Percentiles rank a stretch among this genome's conserved stretches.
phyloP scores from a whole-genome alignment of 2,329 filamentous ascomycete species.

The Microcera coccophila region DNA sequence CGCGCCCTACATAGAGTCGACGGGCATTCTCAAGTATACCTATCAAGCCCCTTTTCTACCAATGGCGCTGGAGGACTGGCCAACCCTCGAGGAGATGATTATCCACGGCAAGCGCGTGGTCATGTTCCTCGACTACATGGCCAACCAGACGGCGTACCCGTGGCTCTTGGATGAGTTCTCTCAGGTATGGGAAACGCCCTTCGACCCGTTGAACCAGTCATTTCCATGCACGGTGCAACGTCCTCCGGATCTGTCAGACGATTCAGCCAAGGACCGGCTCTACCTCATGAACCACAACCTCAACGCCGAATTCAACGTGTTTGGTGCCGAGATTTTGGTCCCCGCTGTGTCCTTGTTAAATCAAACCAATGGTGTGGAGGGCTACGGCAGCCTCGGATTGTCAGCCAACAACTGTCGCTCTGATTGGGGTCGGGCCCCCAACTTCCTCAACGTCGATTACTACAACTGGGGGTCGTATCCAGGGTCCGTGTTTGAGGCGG shows the following conservation, averaged over 20 bases:
- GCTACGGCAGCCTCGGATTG: conserved; percentile 62
- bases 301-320: conserved; percentile 70
- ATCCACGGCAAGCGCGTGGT: conserved; percentile 66
- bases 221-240: conserved; percentile 80
- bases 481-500: conserved; percentile 74
- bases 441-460: conserved; percentile 79
- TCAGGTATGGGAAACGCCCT: conserved; percentile 88
- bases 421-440: conserved; percentile 66
- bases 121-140: conserved; percentile 80
- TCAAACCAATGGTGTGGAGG: conserved; percentile 64
- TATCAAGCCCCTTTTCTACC: conserved; percentile 70
- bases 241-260: conserved; percentile 59
- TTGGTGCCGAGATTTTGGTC: conserved; percentile 61
- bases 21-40: conserved; percentile 68
- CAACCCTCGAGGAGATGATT: conserved; percentile 75
- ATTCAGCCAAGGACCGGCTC: conserved; percentile 58
- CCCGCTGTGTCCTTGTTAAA: conserved; percentile 69
- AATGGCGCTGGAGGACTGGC: conserved; percentile 75
- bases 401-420: conserved; percentile 59
- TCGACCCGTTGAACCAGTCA: conserved; percentile 59
- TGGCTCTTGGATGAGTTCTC: conserved; percentile 86
- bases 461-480: conserved; percentile 66
- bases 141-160: conserved; percentile 72
- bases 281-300: conserved; percentile 91
- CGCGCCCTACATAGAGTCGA: conserved; percentile 62